These are phyloP conservation scores for Metschnikowia rubicola DNA, from an alignment of 805 yeast genomes.

Conservation along the genomic window DNA sequence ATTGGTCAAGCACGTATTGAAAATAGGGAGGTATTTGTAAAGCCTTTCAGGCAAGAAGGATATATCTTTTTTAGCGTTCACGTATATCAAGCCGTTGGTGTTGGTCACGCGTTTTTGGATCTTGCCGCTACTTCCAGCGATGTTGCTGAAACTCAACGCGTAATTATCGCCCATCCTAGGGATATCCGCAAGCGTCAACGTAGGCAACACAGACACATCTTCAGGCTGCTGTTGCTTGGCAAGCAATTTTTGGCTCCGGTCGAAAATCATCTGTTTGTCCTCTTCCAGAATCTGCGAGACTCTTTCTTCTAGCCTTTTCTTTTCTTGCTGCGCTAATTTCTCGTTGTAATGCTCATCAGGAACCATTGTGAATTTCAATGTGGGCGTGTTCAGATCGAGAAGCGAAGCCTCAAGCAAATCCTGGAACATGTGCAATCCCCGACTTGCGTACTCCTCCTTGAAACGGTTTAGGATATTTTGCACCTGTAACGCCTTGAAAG, in stretches of 20 bases:
- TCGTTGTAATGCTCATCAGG: constrained; percentile 61
- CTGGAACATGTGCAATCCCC: constrained; percentile 55
- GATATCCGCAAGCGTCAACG: constrained; percentile 72
- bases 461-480: constrained; percentile 58
- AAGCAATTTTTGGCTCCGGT: constrained; percentile 58
- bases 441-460: constrained; percentile 51
- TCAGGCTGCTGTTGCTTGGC: constrained; percentile 65
- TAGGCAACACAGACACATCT: constrained; percentile 77
- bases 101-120: constrained; percentile 53
- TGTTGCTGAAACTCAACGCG: constrained; percentile 25
- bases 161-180: constrained; percentile 47
- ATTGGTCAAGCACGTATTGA: constrained; percentile 74
- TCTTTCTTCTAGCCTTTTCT: constrained; percentile 43
- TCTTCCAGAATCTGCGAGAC: constrained; percentile 44
- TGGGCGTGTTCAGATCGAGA: constrained; percentile 43
- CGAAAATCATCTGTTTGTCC: constrained; percentile 55
- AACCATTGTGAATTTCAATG: constrained; percentile 70
- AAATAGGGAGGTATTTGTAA: constrained; percentile 70
- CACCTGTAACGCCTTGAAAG: constrained; percentile 64
- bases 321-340: constrained; percentile 54
- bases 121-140: constrained; percentile 29
- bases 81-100: constrained; percentile 80
- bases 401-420: constrained; percentile 54
- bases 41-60: constrained; percentile 57
- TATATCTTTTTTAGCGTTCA: constrained; percentile 63